Evolutionary conservation across 2,329 filamentous ascomycete genomes (phyloP).

Genomic region (Dactylellina sp.): DNA sequence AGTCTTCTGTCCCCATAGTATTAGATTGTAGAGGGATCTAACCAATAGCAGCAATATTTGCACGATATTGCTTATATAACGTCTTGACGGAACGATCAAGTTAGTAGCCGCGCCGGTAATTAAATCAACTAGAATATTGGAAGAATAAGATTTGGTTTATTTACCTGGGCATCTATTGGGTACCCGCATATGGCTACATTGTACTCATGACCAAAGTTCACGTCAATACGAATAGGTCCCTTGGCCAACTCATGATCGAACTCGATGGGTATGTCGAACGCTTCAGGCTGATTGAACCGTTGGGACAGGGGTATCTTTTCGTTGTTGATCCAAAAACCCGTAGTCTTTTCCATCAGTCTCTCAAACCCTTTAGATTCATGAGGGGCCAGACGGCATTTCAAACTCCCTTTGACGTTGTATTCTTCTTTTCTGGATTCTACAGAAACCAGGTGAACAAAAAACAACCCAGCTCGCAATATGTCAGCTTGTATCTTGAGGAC

Average conservation of each 20-base stretch:
- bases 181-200: slow-evolving; percentile 15
- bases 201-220: slow-evolving; percentile 14
- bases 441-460: slow-evolving; percentile 6
- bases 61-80: no score
- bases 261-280: background rate
- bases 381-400: slow-evolving; percentile 5
- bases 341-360: background rate
- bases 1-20: no score
- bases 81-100: no score
- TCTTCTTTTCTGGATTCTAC: background rate
- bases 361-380: background rate
- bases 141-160: background rate
- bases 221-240: slow-evolving; percentile 11
- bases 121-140: no score
- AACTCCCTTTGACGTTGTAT: background rate
- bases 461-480: slow-evolving; percentile 17
- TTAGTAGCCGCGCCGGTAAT: no score
- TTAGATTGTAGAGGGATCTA: no score
- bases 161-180: slow-evolving; percentile 21
- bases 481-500: slow-evolving; percentile 3
- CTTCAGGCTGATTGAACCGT: background rate
- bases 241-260: background rate
- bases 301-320: background rate
- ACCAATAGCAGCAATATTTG: no score
- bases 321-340: background rate